Conservation (phyloP, 2,329 filamentous ascomycete species). For the Chalara sp. region DNA sequence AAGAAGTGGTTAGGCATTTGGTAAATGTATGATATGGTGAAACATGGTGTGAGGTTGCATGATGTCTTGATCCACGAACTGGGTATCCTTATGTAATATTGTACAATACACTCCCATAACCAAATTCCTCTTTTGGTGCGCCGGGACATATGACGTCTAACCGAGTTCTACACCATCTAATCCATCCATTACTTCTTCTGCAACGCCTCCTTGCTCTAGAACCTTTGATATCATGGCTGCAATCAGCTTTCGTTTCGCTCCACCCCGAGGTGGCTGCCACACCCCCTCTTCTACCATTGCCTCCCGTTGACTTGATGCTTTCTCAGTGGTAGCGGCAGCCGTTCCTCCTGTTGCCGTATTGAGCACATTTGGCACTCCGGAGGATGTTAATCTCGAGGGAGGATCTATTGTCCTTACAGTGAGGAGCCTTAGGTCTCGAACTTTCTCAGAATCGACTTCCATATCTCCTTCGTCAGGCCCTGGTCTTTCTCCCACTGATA, state of each 20-base stretch:
- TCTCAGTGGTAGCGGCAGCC: conserved; percentile 32
- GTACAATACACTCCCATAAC: not conserved
- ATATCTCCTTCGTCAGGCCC: conserved; percentile 24
- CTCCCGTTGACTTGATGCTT: conserved; percentile 37
- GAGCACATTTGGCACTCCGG: conserved; percentile 58
- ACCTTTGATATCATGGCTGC: conserved; percentile 71
- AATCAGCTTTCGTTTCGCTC: conserved; percentile 69
- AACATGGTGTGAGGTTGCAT: not conserved
- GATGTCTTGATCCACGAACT: not conserved
- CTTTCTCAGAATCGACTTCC: conserved; percentile 33
- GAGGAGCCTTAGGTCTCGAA: conserved; percentile 48
- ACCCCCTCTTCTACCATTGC: conserved; percentile 62
- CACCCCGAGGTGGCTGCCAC: conserved; percentile 81
- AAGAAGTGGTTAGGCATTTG: conserved; percentile 87
- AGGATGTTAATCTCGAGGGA: conserved; percentile 64
- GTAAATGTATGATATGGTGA: conserved; percentile 32
- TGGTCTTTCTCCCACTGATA: conserved; percentile 59
- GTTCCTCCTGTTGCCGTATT: conserved; percentile 45
- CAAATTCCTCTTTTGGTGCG: not conserved
- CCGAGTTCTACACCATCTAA: conserved; percentile 68
- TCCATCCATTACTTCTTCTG: conserved; percentile 77
- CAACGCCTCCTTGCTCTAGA: conserved; percentile 70
- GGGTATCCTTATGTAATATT: conserved; percentile 11
- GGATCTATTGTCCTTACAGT: conserved; percentile 69
- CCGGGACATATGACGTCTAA: conserved; percentile 28